Conservation (phyloP, 371 early-diverging fungal species). For the Dipsacomyces acuminosporus region DNA sequence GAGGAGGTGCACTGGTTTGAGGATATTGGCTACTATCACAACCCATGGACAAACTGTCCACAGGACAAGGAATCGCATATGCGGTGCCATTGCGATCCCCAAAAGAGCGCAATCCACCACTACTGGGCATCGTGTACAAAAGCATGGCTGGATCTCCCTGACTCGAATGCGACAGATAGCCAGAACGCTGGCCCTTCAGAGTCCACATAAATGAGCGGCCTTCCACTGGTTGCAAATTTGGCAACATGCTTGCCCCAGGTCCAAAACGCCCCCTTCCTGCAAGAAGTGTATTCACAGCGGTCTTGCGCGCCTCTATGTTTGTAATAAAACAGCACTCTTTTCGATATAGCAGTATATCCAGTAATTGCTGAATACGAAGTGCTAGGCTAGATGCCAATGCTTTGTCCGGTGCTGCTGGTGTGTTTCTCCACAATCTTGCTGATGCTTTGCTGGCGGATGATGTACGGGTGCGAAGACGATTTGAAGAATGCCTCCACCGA, state of each 20-base stretch:
- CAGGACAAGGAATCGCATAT: slow-evolving; percentile 41
- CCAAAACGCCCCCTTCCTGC: too few species aligned
- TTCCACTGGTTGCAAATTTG: too few species aligned
- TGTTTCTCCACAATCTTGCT: slow-evolving; percentile 38
- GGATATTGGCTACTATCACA: slow-evolving; percentile 79
- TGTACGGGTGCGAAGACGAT: slow-evolving; percentile 29
- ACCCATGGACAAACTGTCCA: slow-evolving; percentile 72
- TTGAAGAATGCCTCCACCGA: slow-evolving; percentile 22
- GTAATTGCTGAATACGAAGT: too few species aligned
- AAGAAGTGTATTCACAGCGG: too few species aligned
- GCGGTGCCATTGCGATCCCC: slow-evolving; percentile 45
- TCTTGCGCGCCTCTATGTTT: too few species aligned
- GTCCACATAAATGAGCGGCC: too few species aligned
- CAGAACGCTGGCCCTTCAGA: too few species aligned
- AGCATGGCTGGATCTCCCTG: slow-evolving; percentile 30
- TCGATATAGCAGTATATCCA: too few species aligned
- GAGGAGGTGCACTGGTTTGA: slow-evolving; percentile 88
- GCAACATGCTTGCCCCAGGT: too few species aligned
- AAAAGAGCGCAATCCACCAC: slow-evolving; percentile 35
- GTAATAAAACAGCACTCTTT: too few species aligned
- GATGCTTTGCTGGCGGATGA: slow-evolving; percentile 29
- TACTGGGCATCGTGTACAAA: slow-evolving; percentile 43
- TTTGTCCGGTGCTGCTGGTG: slow-evolving; percentile 1
- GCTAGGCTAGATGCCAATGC: too few species aligned
- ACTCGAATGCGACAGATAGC: not conserved